A percentile compares a stretch with the other conserved stretches of the same genome.
phyloP scores from a whole-genome alignment of 345 rosid species.

The Arabis hirsuta region DNA sequence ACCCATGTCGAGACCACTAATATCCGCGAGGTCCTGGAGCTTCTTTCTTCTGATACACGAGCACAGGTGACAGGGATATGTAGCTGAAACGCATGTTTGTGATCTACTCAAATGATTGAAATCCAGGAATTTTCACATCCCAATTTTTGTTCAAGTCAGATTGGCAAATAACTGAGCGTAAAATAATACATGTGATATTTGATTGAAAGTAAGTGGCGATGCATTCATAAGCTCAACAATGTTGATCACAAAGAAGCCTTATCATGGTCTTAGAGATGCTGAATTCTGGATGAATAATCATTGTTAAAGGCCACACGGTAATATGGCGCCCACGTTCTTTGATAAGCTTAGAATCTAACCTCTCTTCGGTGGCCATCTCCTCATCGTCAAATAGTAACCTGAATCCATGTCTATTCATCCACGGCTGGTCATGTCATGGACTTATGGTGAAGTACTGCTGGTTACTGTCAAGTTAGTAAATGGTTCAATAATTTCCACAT shows the following conservation, averaged over 20 bases:
- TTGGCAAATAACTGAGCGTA: neutral
- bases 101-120: conserved; percentile 20
- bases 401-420: neutral
- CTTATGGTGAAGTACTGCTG: neutral
- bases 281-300: too few species aligned
- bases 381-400: neutral
- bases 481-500: neutral
- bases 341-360: neutral
- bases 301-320: neutral
- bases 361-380: neutral
- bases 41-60: conserved; percentile 51
- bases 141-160: conserved; percentile 5
- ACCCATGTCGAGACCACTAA: conserved; percentile 51
- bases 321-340: neutral
- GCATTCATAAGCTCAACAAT: conserved; percentile 8
- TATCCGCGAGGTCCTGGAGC: conserved; percentile 55
- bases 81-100: conserved; percentile 30
- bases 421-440: too few species aligned
- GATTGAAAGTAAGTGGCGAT: neutral
- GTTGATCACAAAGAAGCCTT: conserved; percentile 10
- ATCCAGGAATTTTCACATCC: conserved; percentile 4
- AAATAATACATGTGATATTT: neutral
- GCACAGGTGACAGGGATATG: conserved; percentile 48
- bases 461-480: neutral
- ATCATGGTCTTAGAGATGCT: neutral